Evolutionary conservation across 208 protist species (phyloP), one percentile per base, ranked within the genome.

Genomic region (Leishmania turanica): DNA sequence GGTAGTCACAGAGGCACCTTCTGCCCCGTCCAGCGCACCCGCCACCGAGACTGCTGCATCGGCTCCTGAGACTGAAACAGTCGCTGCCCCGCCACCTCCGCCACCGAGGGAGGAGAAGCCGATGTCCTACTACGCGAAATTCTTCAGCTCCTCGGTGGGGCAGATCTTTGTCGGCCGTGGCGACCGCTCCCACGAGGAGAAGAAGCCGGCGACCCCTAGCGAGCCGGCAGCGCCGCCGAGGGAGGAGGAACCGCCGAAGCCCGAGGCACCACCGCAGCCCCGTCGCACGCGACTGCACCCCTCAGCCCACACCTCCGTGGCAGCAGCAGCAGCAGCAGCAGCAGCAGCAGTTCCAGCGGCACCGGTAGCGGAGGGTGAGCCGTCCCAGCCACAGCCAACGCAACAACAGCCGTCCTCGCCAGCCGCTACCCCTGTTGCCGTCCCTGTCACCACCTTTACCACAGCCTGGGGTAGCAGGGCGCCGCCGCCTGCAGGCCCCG

Each of bases 121-220:
- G 27, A 82, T 83, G 60, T 92, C 90, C 58, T 92, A 92, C 82
- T 94, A 92, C 85, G 84, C 87, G 5, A 94, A 94, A 75, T 90
- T 94, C 80, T 94, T 94, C 81, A 84, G 85, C 75, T 85, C 79
- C 37, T 91, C 89, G 17, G 80, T 92, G n/a, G 87, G 89, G 8
- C 89, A 89, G 31, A 84, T 92, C 58, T 82, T 92, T 24, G 75
- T 45, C 21, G 84, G 89, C 19, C 77, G 87, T 49, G 81, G 84
- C 27, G 68, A 72, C 42, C 68, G 68, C 40, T 19, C 13, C 31
- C 70, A 79, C 72, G 85, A 78, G 6, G 74, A 58, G 49, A 15
- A 9, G 5, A 80, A 83, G 34, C 49, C 80, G 40, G 45, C 71
- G 27, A 45, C 37, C 31, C 31, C 54, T 24, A 68, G 42, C 19